Evolutionary conservation across 768 basidiomycete genomes (phyloP), one percentile per base, ranked within the genome.

Genomic region (Lanmaoa rubissima): DNA sequence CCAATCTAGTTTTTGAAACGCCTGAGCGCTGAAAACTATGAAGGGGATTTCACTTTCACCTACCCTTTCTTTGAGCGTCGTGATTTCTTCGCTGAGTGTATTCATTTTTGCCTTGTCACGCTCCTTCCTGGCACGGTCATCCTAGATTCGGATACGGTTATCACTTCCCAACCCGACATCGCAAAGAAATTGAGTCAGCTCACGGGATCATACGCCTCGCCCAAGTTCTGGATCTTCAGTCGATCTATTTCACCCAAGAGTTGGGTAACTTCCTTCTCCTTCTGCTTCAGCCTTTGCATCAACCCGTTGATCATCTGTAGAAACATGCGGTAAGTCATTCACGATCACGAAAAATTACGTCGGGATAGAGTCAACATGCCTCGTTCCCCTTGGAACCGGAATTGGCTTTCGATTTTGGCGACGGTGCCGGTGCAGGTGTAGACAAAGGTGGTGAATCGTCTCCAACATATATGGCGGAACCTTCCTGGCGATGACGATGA

Each of bases 241-340:
- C 79, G 77, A 53, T 86, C 87, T 19, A 94, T 72, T 65, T 94
- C 88, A 4, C 79, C 79, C 66, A 87, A 86, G 2, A 95, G 78
- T 53, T 86, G 83, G 2, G 83, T 67, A 2, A 92, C 89, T 69
- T 94, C 84, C 64, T 89, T 92, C 74, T 97, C 94, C 69, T 93
- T 94, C 68, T 86, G 82, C 4, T 88, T 82, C 16, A 95, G 77
- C 11, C 90, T 84, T 64, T 92, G 90, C 10, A 93, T 83, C 19
- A 95, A 66, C 2, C 89, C 90, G 59, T 84, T 81, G 54, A 88
- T 79, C 59, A 81, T 85, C 81, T 88, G 21, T 6, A 4, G 13
- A 53, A 26, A 46, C 5, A 28, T 13, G 24, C 7, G 16, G 17
- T 55, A 36, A 52, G 41, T 39, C 17, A 47, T 41, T 12, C 1